Conservation (phyloP, 164 flowering plant species). For the Magnolia officinalis region DNA sequence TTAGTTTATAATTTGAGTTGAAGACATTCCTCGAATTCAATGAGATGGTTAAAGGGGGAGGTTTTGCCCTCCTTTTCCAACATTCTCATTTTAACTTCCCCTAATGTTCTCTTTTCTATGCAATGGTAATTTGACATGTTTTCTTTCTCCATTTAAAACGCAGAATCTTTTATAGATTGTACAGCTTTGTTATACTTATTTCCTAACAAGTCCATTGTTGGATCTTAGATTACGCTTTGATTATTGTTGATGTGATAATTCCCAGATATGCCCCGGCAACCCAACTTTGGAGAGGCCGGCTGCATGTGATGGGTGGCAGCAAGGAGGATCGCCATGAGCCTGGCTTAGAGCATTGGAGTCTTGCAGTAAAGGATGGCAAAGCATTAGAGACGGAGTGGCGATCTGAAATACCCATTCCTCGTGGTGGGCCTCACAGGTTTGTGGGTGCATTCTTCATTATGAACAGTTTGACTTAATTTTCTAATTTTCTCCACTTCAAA, state of each 20-base stretch:
- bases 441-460: neutral
- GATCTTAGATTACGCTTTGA: neutral
- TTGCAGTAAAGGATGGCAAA: constrained; percentile 89
- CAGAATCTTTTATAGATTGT: neutral
- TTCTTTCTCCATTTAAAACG: neutral
- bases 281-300: constrained; percentile 94
- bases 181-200: neutral
- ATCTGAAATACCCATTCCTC: constrained; percentile 81
- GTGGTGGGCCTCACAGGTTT: constrained; percentile 98
- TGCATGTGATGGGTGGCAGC: constrained; percentile 99
- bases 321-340: constrained; percentile 88
- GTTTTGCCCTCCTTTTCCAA: no score
- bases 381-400: constrained; percentile 75
- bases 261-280: constrained; percentile 97
- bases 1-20: no score
- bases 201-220: neutral
- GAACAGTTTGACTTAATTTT: neutral
- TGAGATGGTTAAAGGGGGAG: no score
- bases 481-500: no score
- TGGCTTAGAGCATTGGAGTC: constrained; percentile 86
- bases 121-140: neutral
- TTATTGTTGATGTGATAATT: neutral
- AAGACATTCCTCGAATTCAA: no score
- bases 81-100: neutral
- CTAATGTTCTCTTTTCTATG: neutral